These are phyloP conservation scores for Lachnellula suecica DNA, from an alignment of 2,329 filamentous ascomycete genomes.

Conservation along the genomic window DNA sequence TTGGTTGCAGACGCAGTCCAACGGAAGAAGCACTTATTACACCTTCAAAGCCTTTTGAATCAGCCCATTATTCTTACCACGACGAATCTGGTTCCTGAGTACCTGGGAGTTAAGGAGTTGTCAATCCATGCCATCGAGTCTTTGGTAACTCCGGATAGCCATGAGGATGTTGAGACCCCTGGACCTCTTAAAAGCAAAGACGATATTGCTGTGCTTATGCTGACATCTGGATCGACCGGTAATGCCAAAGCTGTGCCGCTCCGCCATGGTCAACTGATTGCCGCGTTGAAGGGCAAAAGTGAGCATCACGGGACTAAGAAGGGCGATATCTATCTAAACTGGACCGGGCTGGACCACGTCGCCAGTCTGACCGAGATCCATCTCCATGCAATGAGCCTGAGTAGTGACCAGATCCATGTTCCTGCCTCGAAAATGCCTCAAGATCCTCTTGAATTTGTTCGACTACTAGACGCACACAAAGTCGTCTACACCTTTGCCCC, in stretches of 20 bases:
- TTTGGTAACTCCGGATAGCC: not conserved
- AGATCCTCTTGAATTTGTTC: conserved; percentile 39
- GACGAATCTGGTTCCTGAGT: conserved; percentile 15
- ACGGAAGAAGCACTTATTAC: conserved; percentile 31
- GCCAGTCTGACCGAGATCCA: conserved; percentile 52
- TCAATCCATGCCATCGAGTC: not conserved
- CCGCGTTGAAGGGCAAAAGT: conserved; percentile 41
- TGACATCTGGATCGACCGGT: conserved; percentile 53
- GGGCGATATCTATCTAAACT: conserved; percentile 36
- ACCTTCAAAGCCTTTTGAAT: conserved; percentile 26
- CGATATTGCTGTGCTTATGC: conserved; percentile 41
- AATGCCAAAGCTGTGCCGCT: conserved; percentile 49
- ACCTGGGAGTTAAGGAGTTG: conserved; percentile 12
- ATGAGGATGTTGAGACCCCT: not conserved
- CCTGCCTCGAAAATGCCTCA: conserved; percentile 40
- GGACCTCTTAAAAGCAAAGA: conserved; percentile 3
- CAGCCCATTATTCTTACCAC: conserved; percentile 28
- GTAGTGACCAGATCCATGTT: conserved; percentile 46
- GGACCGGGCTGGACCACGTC: conserved; percentile 52
- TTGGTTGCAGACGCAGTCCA: conserved; percentile 30
- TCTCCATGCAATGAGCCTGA: conserved; percentile 43
- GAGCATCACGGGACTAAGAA: conserved; percentile 24
- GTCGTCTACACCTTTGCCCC: conserved; percentile 46
- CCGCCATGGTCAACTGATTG: conserved; percentile 41
- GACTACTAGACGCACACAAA: conserved; percentile 39